Conservation (phyloP, 805 yeast species). For the Limtongia smithiae region DNA sequence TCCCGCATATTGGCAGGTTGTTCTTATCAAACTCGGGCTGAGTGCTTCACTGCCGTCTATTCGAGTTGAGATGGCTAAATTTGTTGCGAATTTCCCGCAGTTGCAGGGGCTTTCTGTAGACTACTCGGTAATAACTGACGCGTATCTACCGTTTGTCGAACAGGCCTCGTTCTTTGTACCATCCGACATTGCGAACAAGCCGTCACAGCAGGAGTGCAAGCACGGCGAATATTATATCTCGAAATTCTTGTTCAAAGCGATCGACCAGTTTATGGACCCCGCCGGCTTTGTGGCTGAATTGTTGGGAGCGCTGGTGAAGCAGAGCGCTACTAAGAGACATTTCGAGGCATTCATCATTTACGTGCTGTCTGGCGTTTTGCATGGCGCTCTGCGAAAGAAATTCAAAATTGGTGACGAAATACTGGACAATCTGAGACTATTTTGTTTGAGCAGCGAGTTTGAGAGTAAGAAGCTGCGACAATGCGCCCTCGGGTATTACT, state of each 20-base stretch:
- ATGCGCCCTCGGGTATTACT: not conserved
- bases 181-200: not conserved
- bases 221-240: slow-evolving; percentile 34
- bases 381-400: not conserved
- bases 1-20: slow-evolving; percentile 12
- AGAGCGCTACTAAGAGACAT: not conserved
- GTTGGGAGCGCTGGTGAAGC: slow-evolving; percentile 16
- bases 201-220: slow-evolving; percentile 18
- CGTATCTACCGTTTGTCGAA: slow-evolving; percentile 8
- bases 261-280: slow-evolving; percentile 13
- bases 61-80: slow-evolving; percentile 17
- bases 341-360: slow-evolving; percentile 12
- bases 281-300: not conserved
- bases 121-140: not conserved
- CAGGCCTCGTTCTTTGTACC: slow-evolving; percentile 20
- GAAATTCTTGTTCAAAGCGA: slow-evolving; percentile 15
- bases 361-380: slow-evolving; percentile 10
- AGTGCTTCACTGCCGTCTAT: slow-evolving; percentile 15
- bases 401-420: no score
- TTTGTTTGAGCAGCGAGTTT: not conserved
- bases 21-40: slow-evolving; percentile 13
- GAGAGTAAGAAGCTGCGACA: not conserved
- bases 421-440: no score
- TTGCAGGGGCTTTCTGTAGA: no score
- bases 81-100: not conserved